These are phyloP conservation scores for Didymosphaeria variabile DNA, from an alignment of 2,329 filamentous ascomycete species.

Conservation along the genomic window DNA sequence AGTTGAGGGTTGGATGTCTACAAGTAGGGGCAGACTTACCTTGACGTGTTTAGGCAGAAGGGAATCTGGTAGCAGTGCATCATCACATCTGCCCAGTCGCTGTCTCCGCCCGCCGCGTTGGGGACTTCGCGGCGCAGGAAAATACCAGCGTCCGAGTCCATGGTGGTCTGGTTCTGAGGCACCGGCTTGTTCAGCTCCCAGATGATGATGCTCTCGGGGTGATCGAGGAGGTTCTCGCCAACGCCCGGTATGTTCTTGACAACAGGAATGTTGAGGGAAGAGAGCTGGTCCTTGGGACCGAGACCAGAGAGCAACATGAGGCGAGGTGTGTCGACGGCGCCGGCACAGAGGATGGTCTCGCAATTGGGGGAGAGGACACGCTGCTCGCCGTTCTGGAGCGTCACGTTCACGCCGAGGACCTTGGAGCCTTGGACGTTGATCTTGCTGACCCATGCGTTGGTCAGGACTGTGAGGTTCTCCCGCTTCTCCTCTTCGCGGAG, in stretches of 20 bases:
- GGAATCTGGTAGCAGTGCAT: conserved; percentile 98
- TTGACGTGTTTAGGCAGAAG: conserved; percentile 84
- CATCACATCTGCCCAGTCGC: conserved; percentile 85
- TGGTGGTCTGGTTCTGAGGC: conserved; percentile 82
- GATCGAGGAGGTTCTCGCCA: conserved; percentile 71
- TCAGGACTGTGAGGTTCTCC: conserved; percentile 85
- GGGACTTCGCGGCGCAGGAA: conserved; percentile 81
- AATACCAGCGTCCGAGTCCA: conserved; percentile 89
- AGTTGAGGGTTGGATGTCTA: conserved; percentile 12
- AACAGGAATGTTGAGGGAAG: conserved; percentile 60
- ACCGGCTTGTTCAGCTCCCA: conserved; percentile 84
- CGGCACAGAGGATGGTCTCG: conserved; percentile 83
- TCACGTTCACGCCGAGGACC: conserved; percentile 78
- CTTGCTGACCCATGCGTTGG: conserved; percentile 86
- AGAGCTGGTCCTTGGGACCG: conserved; percentile 59
- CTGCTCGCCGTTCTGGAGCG: conserved; percentile 67
- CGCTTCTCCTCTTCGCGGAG: conserved; percentile 82
- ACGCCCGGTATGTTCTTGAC: conserved; percentile 69
- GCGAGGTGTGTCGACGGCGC: conserved; percentile 82
- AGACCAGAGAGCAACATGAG: conserved; percentile 64
- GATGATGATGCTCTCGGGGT: conserved; percentile 72
- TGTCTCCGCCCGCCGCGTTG: conserved; percentile 74
- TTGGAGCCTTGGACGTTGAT: conserved; percentile 75
- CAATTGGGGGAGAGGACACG: conserved; percentile 67
- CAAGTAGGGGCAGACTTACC: conserved; percentile 47